phyloP scores from a whole-genome alignment of 2,329 filamentous ascomycete genomes.

The Aspergillus viridinutans region DNA sequence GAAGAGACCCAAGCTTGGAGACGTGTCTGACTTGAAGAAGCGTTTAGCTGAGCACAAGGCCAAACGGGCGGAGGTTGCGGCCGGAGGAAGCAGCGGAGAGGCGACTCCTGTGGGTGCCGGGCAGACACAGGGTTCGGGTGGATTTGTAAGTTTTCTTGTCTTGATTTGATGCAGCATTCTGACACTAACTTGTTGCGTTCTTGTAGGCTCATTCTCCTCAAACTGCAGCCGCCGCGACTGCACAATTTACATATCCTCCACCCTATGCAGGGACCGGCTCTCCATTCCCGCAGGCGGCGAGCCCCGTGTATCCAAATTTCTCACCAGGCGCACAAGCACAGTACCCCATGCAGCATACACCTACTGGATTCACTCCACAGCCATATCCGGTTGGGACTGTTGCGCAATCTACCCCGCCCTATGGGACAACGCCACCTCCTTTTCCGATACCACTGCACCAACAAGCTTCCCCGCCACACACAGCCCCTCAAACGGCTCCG shows the following conservation, averaged over 20 bases:
- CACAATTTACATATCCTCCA: slow-evolving; percentile 36
- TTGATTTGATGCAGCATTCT: slow-evolving; percentile 1
- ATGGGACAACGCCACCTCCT: slow-evolving; percentile 39
- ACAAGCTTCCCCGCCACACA: slow-evolving; percentile 37
- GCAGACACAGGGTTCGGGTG: slow-evolving; percentile 47
- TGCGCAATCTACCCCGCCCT: slow-evolving; percentile 31
- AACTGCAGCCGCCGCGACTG: slow-evolving; percentile 33
- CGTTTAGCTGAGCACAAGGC: slow-evolving; percentile 73
- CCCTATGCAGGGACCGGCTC: slow-evolving; percentile 39
- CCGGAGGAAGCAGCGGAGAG: slow-evolving; percentile 54
- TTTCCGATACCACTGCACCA: slow-evolving; percentile 42
- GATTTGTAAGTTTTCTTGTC: slow-evolving; percentile 54
- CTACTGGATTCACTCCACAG: slow-evolving; percentile 30
- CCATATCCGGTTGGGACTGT: slow-evolving; percentile 22
- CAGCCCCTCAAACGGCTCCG: slow-evolving; percentile 37
- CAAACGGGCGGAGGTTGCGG: slow-evolving; percentile 57
- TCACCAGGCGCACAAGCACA: slow-evolving; percentile 33
- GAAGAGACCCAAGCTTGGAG: slow-evolving; percentile 70
- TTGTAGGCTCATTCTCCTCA: slow-evolving; percentile 40
- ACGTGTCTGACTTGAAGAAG: slow-evolving; percentile 71
- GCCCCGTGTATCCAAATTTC: slow-evolving; percentile 33
- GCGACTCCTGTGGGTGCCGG: slow-evolving; percentile 52
- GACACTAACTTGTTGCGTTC: slow-evolving; percentile 1
- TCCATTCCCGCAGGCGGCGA: slow-evolving; percentile 42
- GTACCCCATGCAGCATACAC: slow-evolving; percentile 19